Evolutionary conservation across 2,329 filamentous ascomycete genomes (phyloP).

Genomic region (Nemania abortiva): DNA sequence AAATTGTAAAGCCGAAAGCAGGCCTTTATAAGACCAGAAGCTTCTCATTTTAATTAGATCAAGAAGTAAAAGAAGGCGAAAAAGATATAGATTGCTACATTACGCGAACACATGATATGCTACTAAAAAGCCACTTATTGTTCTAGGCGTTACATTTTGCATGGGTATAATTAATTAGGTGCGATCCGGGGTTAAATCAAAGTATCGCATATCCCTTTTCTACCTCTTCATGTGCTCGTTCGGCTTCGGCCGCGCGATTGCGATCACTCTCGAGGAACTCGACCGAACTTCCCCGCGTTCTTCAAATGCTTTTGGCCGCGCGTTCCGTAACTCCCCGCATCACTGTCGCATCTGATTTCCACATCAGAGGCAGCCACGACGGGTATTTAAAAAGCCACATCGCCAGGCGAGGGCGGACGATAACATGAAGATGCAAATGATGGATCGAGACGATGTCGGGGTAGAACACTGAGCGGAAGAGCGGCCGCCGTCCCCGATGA

Average conservation of each 20-base stretch:
- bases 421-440: slow-evolving; percentile 42
- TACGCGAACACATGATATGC: too few species aligned
- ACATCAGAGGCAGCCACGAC: slow-evolving; percentile 41
- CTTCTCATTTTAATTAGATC: slow-evolving; percentile 13
- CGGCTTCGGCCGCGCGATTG: too few species aligned
- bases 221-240: too few species aligned
- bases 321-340: slow-evolving; percentile 3
- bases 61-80: background rate
- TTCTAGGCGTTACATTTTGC: too few species aligned
- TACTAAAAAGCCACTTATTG: too few species aligned
- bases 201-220: too few species aligned
- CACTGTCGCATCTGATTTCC: slow-evolving; percentile 39
- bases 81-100: background rate
- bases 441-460: slow-evolving; percentile 43
- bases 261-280: too few species aligned
- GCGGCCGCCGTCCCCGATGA: slow-evolving; percentile 39
- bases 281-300: too few species aligned
- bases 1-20: slow-evolving; percentile 11
- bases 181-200: too few species aligned
- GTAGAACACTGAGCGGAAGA: slow-evolving; percentile 32
- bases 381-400: slow-evolving; percentile 39
- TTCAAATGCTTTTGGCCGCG: too few species aligned
- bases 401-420: slow-evolving; percentile 33
- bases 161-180: too few species aligned
- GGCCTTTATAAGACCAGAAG: background rate